Base-by-base conservation (phyloP, 2,329 filamentous ascomycete species). In the Fusarium sulawesiense region DNA sequence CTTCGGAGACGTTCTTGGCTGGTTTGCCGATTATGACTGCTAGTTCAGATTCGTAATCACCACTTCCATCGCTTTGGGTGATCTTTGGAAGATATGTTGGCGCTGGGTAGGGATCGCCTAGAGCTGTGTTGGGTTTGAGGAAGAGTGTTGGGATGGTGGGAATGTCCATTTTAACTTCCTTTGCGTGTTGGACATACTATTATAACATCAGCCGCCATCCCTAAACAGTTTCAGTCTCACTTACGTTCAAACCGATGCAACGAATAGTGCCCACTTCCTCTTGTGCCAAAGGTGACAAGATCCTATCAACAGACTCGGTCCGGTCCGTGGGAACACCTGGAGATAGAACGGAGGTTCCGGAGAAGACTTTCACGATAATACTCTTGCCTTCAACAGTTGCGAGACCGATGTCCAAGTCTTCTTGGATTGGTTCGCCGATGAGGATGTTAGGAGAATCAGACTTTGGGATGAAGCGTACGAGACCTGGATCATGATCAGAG, bases 401-500 rank as follows among this genome's bases (percentile, higher is more conserved):
- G 1, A 63, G 4, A 0, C 60, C 60, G 0, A 63, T 16, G 0
- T 63, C 58, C 0, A 56, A 6, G 6, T 27, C 21, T 2, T 53
- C 34, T 16, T 63, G 23, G 0, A 51, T n/a, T 1, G 60, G 60
- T 4, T 63, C 60, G 1, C 60, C 60, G 27, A 63, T 63, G 3
- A 63, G 14, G 8, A 63, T 56, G 12, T 23, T 21, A 0, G 60
- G n/a, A 0, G 23, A 8, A 7, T 60, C 58, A 1, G 60, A 63
- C 37, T 63, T 63, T 2, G 60, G 58, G n/a, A 63, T 25, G 21
- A 63, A 63, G 1, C 60, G 60, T 10, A 63, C 48, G 10, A 63
- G 60, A 4, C 60, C 60, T 63, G 4, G 5, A 10, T 27, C 9
- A 27, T 27, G 8, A 3, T 27, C 7, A 25, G 25, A 25, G 7